Base-by-base conservation (phyloP, 768 basidiomycete genomes). In the Podaxis sp. region DNA sequence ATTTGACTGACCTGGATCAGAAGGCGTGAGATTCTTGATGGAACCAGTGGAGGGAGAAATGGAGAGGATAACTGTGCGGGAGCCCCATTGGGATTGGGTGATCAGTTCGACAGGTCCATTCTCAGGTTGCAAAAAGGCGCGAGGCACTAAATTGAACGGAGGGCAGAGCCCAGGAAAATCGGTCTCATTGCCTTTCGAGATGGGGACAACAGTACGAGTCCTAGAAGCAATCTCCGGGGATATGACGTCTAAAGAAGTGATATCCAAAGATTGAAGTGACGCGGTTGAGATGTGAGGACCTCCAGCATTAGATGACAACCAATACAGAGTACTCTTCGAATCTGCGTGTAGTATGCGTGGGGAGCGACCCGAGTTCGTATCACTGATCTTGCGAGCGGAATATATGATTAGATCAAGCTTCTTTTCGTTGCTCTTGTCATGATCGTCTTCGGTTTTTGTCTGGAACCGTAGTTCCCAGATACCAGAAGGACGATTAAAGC, bases 101-200 rank as follows among this genome's bases (percentile, higher is more conserved):
- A 84, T 71, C 17, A 88, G 60, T 24, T 71, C 69, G 1, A 73
- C 52, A 6, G 58, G 40, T 10, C 40, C 53, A 17, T 59, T 10
- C 63, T 64, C 12, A 64, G 65, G 11, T 30, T 68, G 3, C 48
- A 58, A 13, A 56, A 55, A 82, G 0, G 84, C 80, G 1, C 69
- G 71, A 0, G 74, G 44, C 0, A 80, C 71, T 17, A 90, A 73
- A 64, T 79, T 81, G 63, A 74, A 78, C 17, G 82, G 76, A 4
- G 83, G 77, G 65, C 85, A 91, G 1, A 91, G 72, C 0, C 90
- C 89, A 0, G 89, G 89, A 71, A 90, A 91, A 0, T 69, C 69
- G 2, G 65, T 40, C 2, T 67, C 66, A 0, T 80, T 76, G 28
- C 80, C 78, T 50, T 75, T 71, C 2, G 84, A 77, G 1, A 74